Evolutionary conservation across 1,284 basidiomycete species (phyloP).

Genomic region (Mycena citricolor): DNA sequence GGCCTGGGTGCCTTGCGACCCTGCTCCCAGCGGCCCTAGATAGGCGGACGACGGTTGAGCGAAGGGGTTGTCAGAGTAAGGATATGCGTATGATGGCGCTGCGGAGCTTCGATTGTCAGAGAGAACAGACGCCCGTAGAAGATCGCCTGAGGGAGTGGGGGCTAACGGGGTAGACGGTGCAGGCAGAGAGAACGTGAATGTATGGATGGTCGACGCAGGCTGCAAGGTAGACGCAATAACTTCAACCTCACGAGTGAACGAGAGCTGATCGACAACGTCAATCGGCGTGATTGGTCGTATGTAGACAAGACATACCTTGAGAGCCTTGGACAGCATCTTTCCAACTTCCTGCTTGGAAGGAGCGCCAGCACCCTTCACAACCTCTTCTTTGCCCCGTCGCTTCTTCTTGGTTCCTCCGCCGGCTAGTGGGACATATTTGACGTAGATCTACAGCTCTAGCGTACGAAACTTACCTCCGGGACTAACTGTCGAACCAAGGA

Average conservation of each 20-base stretch:
- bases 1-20: constrained; percentile 40
- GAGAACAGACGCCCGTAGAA: constrained; percentile 71
- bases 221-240: constrained; percentile 90
- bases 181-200: constrained; percentile 84
- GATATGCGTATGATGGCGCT: constrained; percentile 60
- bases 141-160: constrained; percentile 65
- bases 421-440: constrained; percentile 7
- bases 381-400: constrained; percentile 59
- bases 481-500: constrained; percentile 85
- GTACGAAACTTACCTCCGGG: constrained; percentile 67
- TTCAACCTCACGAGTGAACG: constrained; percentile 91
- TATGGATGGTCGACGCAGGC: constrained; percentile 89
- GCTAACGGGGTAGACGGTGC: constrained; percentile 71
- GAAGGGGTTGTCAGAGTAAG: constrained; percentile 73
- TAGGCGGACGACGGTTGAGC: constrained; percentile 74
- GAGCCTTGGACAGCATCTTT: constrained; percentile 86
- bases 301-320: constrained; percentile 62
- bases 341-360: constrained; percentile 81
- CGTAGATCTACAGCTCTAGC: constrained; percentile 36
- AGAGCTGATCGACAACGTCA: constrained; percentile 49
- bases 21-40: constrained; percentile 63
- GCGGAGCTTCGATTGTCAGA: constrained; percentile 61
- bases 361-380: constrained; percentile 68
- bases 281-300: constrained; percentile 1
- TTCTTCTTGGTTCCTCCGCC: constrained; percentile 62